Percentiles rank a stretch among this genome's conserved stretches.
Evolutionary conservation across 495 filamentous ascomycete species (phyloP).

Genomic region (Talaromyces trachyspermus): DNA sequence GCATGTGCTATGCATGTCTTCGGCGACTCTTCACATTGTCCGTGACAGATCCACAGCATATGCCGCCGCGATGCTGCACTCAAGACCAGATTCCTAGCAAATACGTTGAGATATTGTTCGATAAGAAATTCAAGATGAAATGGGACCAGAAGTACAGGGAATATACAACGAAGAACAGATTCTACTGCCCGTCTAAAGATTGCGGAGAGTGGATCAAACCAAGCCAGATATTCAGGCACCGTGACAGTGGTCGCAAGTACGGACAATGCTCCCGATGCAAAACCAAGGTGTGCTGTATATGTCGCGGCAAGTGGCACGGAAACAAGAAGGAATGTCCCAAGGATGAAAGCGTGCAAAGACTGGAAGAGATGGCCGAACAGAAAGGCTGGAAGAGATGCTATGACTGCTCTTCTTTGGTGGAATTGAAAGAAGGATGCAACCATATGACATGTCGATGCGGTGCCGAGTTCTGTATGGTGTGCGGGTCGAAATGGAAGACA

Average conservation of each 20-base stretch:
- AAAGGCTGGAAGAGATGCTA: constrained; percentile 73
- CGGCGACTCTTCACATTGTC: constrained; percentile 65
- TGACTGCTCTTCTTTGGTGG: constrained; percentile 67
- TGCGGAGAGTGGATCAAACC: constrained; percentile 75
- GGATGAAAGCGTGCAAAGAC: constrained; percentile 57
- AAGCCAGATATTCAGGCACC: constrained; percentile 49
- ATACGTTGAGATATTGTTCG: constrained; percentile 68
- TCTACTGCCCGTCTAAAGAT: constrained; percentile 62
- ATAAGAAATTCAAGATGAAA: constrained; percentile 58
- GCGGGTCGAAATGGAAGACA: constrained; percentile 70
- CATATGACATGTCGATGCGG: constrained; percentile 81
- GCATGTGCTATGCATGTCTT: constrained; percentile 70
- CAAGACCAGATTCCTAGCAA: constrained; percentile 62
- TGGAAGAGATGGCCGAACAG: constrained; percentile 60
- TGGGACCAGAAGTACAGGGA: constrained; percentile 76
- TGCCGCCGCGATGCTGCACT: constrained; percentile 76
- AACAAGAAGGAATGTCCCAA: constrained; percentile 57
- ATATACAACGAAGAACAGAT: constrained; percentile 62
- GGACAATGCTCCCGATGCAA: constrained; percentile 60
- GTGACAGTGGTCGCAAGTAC: constrained; percentile 39
- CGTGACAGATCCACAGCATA: constrained; percentile 64
- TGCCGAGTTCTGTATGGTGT: constrained; percentile 78
- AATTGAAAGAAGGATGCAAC: constrained; percentile 73
- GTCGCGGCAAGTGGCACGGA: constrained; percentile 64
- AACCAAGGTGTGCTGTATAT: constrained; percentile 65